phyloP scores from a whole-genome alignment of 805 yeast species.

The Candida hungchunana region DNA sequence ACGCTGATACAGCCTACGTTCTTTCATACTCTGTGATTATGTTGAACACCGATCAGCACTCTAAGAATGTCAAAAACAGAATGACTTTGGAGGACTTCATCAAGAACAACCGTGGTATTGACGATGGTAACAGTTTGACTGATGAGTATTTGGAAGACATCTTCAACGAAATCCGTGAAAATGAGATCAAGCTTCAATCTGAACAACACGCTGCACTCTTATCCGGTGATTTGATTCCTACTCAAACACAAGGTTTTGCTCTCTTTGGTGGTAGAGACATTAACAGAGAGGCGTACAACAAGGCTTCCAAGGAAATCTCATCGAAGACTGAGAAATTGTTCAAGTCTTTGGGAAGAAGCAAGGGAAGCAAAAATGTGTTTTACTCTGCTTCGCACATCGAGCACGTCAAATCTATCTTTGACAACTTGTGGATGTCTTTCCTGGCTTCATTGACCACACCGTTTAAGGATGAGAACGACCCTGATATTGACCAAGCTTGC shows the following conservation, averaged over 20 bases:
- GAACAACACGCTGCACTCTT: constrained; percentile 92
- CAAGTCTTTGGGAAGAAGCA: constrained; percentile 53
- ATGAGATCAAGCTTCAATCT: constrained; percentile 87
- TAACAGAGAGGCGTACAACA: constrained; percentile 79
- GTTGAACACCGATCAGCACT: constrained; percentile 93
- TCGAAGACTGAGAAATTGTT: constrained; percentile 83
- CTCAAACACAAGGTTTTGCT: constrained; percentile 38
- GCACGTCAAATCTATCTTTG: constrained; percentile 90
- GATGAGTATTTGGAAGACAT: constrained; percentile 64
- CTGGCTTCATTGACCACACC: constrained; percentile 93
- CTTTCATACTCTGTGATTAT: constrained; percentile 87
- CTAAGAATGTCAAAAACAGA: constrained; percentile 75
- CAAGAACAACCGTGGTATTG: constrained; percentile 85
- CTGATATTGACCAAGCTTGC: constrained; percentile 61
- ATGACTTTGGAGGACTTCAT: constrained; percentile 89
- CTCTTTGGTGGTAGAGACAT: constrained; percentile 70
- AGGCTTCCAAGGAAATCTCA: constrained; percentile 90
- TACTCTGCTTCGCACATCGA: constrained; percentile 84
- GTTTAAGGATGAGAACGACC: constrained; percentile 81
- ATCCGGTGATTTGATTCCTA: constrained; percentile 49
- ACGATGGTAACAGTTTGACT: constrained; percentile 83
- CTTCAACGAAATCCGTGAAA: constrained; percentile 69
- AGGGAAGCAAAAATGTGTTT: constrained; percentile 45
- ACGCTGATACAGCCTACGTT: constrained; percentile 92
- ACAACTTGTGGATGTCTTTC: constrained; percentile 94